These are phyloP conservation scores for Viridothelium virens DNA, from an alignment of 495 filamentous ascomycete genomes.

Conservation along the genomic window DNA sequence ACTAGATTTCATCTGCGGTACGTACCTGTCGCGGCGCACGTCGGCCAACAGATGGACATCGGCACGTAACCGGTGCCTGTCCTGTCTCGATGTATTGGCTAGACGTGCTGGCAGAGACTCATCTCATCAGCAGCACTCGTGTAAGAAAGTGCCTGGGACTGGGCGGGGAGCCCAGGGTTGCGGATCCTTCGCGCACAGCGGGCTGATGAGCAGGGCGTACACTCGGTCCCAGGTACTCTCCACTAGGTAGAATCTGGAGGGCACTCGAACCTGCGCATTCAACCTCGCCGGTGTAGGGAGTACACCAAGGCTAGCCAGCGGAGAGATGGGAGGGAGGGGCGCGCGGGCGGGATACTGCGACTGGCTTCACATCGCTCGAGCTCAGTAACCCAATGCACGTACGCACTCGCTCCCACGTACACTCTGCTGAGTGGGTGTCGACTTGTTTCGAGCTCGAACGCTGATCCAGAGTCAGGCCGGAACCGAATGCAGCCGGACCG, in stretches of 20 bases:
- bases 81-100: slow-evolving; percentile 2
- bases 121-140: not conserved
- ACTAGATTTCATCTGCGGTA: not conserved
- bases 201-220: slow-evolving; percentile 10
- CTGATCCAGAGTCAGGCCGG: slow-evolving; percentile 5
- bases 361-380: not conserved
- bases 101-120: not conserved
- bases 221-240: not conserved
- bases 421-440: slow-evolving; percentile 1
- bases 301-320: not conserved
- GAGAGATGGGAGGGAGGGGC: not conserved
- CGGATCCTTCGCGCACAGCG: slow-evolving; percentile 3
- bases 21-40: not conserved
- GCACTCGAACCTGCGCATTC: slow-evolving; percentile 5
- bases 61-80: not conserved
- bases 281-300: not conserved
- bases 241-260: not conserved
- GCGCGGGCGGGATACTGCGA: slow-evolving; percentile 3
- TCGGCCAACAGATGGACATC: not conserved
- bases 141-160: slow-evolving; percentile 1
- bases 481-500: not conserved
- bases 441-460: slow-evolving; percentile 4
- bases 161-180: slow-evolving; percentile 1
- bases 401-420: not conserved
- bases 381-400: not conserved